Percentiles rank a stretch among this genome's conserved stretches.
These are phyloP conservation scores for Chalciporus pseudorubinellus DNA, from an alignment of 768 basidiomycete genomes.

Conservation along the genomic window DNA sequence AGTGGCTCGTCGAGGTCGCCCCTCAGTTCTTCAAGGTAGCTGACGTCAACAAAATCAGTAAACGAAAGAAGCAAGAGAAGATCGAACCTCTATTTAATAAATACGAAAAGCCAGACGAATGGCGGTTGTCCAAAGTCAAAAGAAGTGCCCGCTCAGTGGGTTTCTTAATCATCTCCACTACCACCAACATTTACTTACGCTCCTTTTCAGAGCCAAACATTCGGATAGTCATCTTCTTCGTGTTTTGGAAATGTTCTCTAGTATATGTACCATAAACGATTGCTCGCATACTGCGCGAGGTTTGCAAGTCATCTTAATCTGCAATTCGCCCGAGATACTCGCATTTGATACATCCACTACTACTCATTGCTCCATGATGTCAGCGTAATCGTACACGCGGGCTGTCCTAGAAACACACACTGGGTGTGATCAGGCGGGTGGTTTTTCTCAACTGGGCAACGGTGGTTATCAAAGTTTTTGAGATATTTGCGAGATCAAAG, in stretches of 20 bases:
- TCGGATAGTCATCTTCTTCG: slow-evolving; percentile 51
- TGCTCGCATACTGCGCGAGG: background rate
- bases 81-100: slow-evolving; percentile 96
- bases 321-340: background rate
- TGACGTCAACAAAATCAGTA: slow-evolving; percentile 96
- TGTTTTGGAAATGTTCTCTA: background rate
- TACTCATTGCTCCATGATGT: background rate
- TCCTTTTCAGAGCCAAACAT: slow-evolving; percentile 75
- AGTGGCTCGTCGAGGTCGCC: slow-evolving; percentile 97
- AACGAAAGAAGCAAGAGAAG: slow-evolving; percentile 94
- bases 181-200: slow-evolving; percentile 13
- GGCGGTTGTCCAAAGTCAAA: slow-evolving; percentile 92
- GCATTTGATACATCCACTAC: background rate
- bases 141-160: slow-evolving; percentile 78
- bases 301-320: background rate
- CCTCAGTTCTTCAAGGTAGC: slow-evolving; percentile 99
- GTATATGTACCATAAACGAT: slow-evolving; percentile 12
- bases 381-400: background rate
- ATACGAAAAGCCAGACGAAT: slow-evolving; percentile 92
- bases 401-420: background rate
- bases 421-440: background rate
- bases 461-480: background rate
- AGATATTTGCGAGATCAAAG: background rate
- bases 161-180: slow-evolving; percentile 20
- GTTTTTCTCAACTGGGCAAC: background rate